Evolutionary conservation across 257 asterid species (phyloP), one percentile per base, ranked within the genome.

Genomic region (Nemophila menziesii): DNA sequence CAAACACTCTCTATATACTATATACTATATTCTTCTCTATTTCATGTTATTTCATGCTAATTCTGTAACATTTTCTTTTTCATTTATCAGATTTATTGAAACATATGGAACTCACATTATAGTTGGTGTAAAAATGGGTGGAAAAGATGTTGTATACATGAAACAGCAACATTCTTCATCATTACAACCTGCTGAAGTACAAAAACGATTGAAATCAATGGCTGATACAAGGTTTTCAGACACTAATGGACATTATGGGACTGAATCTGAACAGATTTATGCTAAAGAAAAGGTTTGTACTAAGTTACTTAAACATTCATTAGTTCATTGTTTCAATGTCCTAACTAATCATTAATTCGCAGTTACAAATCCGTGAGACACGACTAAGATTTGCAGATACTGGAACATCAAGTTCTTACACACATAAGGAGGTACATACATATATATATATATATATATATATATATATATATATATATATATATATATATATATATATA

Each of bases 111-210:
- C 98, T 54, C 98, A 90, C 65, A 56, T 90, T 39, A 72, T 85
- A 56, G 98, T 81, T 62, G 98, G 98, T 52, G 62, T 90, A 36
- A 81, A 81, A 85, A 90, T 90, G 93, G 98, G 98, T 33, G 98
- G 96, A 43, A 85, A 81, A 66, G 98, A 90, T 69, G 96, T 85
- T 15, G 69, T 81, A 56, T 85, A 72, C 64, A 26, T 77, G 77
- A 90, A 90, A 61, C 98, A 90, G 49, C 98, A 81, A 74, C 92
- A 85, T 72, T 78, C 93, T 33, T 90, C 98, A 29, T 56, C 92
- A 4, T 86, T 85, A 61, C 75, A 76, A 62, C 81, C 93, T 22
- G 73, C 83, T 67, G 98, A 90, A 20, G 77, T 81, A 61, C 98
- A 81, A 68, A 78, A 79, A 58, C 65, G 75, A 48, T 62, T 90